Base-by-base conservation (phyloP, 805 yeast species). In the Zygoascus tannicola region DNA sequence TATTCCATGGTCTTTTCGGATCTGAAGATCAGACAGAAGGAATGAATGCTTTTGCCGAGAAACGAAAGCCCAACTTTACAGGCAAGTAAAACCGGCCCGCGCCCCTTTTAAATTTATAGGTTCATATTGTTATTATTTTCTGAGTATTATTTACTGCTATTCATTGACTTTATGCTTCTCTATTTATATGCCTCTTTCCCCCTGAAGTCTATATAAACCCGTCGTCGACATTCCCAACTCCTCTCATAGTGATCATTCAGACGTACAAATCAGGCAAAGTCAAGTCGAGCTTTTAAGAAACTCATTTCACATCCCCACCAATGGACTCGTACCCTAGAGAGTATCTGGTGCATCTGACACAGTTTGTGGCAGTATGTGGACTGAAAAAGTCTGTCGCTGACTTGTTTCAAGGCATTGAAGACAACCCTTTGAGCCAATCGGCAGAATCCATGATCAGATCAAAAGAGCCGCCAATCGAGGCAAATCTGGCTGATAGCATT, bases 11-110 rank as follows among this genome's bases (percentile, higher is more conserved):
- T 1, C 54, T 73, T 40, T 73, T 71, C 47, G 74, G 73, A n/a
- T 56, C 68, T 18, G 44, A 47, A 30, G 77, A 73, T 49, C 75
- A 71, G 51, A 58, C 56, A 49, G 76, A 71, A 54, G 77, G 77
- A 8, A 71, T 73, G 76, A 44, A 59, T 32, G 76, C 76, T 10
- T 73, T 73, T 53, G 61, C 66, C n/a, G 72, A 68, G 48, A 70
- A 69, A 58, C 63, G 73, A 50, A 56, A 56, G 54, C 60, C 73
- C 3, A 55, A 56, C 3, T 68, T 60, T 44, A 50, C 48, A 19
- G 64, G 63, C 22, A 51, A 62, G 44, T 62, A 61, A 26, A 26
- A 47, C 44, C 46, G 48, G 40, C 15, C 32, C 26, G n/a, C 44
- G 41, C 22, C 52, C 52, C n/a, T n/a, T n/a, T n/a, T n/a, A n/a